Evolutionary conservation across 805 yeast genomes (phyloP), one percentile per base, ranked within the genome.

Genomic region (Pachysolen tannophilus): DNA sequence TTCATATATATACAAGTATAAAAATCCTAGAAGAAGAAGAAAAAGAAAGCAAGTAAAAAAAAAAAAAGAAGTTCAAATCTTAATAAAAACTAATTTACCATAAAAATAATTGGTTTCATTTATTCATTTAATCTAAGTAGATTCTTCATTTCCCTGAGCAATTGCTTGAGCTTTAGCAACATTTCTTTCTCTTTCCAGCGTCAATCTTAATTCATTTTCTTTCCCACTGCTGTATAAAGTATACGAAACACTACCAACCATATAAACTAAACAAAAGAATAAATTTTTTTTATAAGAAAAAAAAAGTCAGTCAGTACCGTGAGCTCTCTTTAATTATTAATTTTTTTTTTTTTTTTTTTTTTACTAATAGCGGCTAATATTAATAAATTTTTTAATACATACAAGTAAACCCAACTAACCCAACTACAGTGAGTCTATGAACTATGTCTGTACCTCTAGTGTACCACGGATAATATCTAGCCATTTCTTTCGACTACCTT

Each of bases 391-490:
- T 15, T 5, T 14, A 8, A 11, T 10, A 42, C 46, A n/a, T 34
- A 41, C 52, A 38, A 2, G 65, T 54, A 42, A 56, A 52, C 8
- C 88, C 88, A 15, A 78, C 70, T 20, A 82, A 62, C 3, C 81
- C 69, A 16, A 81, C 52, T 30, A 82, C 87, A 0, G 85, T 77
- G 40, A 80, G 55, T 60, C 90, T 78, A 56, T 82, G 90, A 19
- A 69, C 70, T 28, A 81, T 69, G 55, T 82, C 90, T 3, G 84
- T 73, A 3, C 72, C 75, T 55, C 74, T 78, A 2, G 81, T 75
- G 54, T 81, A 81, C 90, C 90, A 82, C 31, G 88, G 83, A 52
- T 72, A 72, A 48, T 64, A 63, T 48, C 56, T 60, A 17, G 74
- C 57, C 75, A 69, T 69, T 20, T 21, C 38, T 30, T n/a, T 25